Evolutionary conservation across 208 protist species (phyloP), one percentile per base, ranked within the genome.

Genomic region (Novymonas esmeraldas): DNA sequence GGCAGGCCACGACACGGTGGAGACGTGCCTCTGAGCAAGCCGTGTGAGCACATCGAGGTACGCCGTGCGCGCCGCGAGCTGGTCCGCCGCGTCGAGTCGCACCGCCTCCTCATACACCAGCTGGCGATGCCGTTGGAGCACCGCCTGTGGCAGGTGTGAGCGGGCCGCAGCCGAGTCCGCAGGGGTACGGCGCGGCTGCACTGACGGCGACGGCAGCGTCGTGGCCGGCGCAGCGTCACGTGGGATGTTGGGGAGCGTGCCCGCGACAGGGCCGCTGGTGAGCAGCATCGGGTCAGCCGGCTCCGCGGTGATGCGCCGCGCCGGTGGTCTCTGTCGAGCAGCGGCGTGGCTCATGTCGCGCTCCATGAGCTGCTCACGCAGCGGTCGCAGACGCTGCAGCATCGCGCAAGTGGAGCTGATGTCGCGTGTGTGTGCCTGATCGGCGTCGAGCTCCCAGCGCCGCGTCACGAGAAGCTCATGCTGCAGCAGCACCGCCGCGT

Each of bases 11-110:
- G 73, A 61, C 3, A 50, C 42, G 18, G 68, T 59, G 6, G 80
- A 57, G 7, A 92, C 60, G 20, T 68, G 63, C 24, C 58, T 51
- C 28, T 48, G 39, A 22, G 77, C 81, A 16, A 69, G 64, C 29
- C 64, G 59, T n/a, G 78, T 52, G 4, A 92, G 46, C n/a, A 82
- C 66, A 29, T 89, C 78, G 22, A 92, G 45, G 57, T 78, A 89
- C 18, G 68, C 67, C 14, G 70, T 52, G 22, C 76, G 81, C 13
- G 80, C 80, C 14, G 70, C 41, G 31, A 61, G 59, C n/a, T 76
- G 76, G 28, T 80, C 64, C 48, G 50, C 57, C 2, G 46, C 34
- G 45, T 89, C 81, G n/a, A 85, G 69, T 0, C 69, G 58, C 5
- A 60, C 45, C 20, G 73, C 80, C 20, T 55, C 71, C 28, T 70